These are phyloP conservation scores for Melaleuca alternifolia DNA, from an alignment of 345 rosid genomes.

Conservation along the genomic window DNA sequence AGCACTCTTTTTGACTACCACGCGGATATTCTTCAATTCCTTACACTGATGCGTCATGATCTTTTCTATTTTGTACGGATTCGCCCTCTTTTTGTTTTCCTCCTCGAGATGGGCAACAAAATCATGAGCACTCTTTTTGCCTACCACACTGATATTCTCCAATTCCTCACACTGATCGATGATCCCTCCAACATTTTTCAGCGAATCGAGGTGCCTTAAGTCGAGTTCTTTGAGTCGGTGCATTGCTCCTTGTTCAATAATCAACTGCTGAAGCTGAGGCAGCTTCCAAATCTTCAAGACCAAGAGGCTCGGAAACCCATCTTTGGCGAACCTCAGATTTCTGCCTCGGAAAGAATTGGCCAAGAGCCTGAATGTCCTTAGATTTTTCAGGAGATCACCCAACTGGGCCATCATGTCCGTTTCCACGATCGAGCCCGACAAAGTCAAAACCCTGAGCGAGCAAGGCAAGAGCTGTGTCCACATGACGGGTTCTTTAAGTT, in stretches of 20 bases:
- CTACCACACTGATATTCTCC: too few species aligned
- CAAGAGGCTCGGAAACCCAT: not conserved
- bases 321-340: fast-evolving
- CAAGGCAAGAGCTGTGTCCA: not conserved
- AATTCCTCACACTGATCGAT: too few species aligned
- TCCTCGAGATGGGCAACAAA: too few species aligned
- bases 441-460: not conserved
- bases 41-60: too few species aligned
- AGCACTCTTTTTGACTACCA: fast-evolving
- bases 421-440: not conserved
- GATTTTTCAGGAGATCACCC: not conserved
- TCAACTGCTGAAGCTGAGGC: fast-evolving
- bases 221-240: not conserved
- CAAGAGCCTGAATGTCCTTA: not conserved
- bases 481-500: not conserved
- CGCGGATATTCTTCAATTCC: fast-evolving
- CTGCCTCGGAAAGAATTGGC: not conserved
- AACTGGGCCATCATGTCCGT: not conserved
- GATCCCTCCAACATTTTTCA: fast-evolving
- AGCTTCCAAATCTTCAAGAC: not conserved
- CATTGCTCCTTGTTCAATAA: not conserved
- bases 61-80: too few species aligned
- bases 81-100: too few species aligned
- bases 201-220: not conserved
- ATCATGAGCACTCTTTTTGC: too few species aligned